These are phyloP conservation scores for Bisporella sp. DNA, from an alignment of 2,329 filamentous ascomycete species.

Conservation along the genomic window DNA sequence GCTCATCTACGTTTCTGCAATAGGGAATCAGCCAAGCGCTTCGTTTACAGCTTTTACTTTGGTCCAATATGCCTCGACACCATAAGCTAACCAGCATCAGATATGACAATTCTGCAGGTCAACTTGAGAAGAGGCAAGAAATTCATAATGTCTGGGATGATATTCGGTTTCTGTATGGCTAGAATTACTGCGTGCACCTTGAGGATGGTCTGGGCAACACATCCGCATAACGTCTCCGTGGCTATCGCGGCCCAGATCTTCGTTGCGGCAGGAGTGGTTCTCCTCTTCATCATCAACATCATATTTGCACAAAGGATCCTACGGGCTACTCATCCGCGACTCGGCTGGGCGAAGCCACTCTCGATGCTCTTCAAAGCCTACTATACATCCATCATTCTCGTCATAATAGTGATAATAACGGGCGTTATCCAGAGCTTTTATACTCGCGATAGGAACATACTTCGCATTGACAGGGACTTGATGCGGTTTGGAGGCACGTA, in stretches of 20 bases:
- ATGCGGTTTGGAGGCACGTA: not conserved
- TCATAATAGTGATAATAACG: not conserved
- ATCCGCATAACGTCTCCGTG: constrained; percentile 9
- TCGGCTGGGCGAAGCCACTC: constrained; percentile 52
- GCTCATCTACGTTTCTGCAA: too few species aligned
- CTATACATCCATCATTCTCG: not conserved
- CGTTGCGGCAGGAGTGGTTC: constrained; percentile 40
- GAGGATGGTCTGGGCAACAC: constrained; percentile 53
- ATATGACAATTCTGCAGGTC: constrained; percentile 48
- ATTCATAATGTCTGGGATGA: constrained; percentile 50
- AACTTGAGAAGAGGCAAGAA: constrained; percentile 36
- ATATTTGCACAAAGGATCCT: constrained; percentile 69
- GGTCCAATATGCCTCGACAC: too few species aligned
- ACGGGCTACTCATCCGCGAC: constrained; percentile 59
- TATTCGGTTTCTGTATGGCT: constrained; percentile 52
- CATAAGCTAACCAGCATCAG: too few species aligned
- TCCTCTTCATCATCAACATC: constrained; percentile 73
- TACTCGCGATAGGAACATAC: not conserved
- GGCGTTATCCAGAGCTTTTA: not conserved
- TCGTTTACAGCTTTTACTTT: too few species aligned
- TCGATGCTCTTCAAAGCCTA: not conserved
- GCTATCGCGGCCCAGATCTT: constrained; percentile 14
- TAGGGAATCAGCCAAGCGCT: too few species aligned
- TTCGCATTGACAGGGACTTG: not conserved
- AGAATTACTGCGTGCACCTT: constrained; percentile 40